A percentile compares a stretch with the other conserved stretches of the same genome.
Conservation (phyloP, 139 green algal genomes). For the Picochlorum sp. region DNA sequence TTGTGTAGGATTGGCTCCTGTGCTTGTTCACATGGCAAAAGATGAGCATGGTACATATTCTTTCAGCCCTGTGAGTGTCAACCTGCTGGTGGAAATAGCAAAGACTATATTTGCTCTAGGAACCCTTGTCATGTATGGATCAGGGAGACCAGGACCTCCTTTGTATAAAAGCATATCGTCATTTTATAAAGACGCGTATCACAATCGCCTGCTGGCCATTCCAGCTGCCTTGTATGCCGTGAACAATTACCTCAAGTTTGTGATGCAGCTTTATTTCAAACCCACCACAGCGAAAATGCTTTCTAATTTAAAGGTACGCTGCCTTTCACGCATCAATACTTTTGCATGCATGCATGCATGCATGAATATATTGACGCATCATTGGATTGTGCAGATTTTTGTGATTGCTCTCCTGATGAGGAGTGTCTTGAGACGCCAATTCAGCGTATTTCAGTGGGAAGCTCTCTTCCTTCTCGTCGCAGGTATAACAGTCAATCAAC, state of each 20-base stretch:
- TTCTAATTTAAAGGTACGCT: conserved; percentile 75
- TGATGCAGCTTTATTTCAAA: conserved; percentile 91
- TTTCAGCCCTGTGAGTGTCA: conserved; percentile 85
- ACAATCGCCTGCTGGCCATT: conserved; percentile 81
- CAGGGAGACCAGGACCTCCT: conserved; percentile 49
- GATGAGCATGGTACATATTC: conserved; percentile 70
- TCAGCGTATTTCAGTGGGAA: conserved; percentile 87
- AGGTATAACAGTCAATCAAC: conserved; percentile 95
- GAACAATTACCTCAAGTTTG: conserved; percentile 97
- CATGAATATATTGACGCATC: too few species aligned
- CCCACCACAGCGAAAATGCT: conserved; percentile 98
- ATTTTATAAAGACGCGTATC: conserved; percentile 54
- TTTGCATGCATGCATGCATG: background rate
- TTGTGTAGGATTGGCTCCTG: conserved; percentile 69
- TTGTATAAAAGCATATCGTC: conserved; percentile 50
- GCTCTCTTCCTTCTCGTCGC: conserved; percentile 87
- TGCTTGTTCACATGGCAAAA: conserved; percentile 93
- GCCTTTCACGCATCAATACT: conserved; percentile 8
- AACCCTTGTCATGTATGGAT: conserved; percentile 69
- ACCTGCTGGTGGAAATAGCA: conserved; percentile 81
- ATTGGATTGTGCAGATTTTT: conserved; percentile 30
- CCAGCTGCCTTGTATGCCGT: conserved; percentile 83
- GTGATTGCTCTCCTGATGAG: conserved; percentile 86
- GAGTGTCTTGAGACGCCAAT: conserved; percentile 64
- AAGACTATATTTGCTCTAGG: conserved; percentile 82